Evolutionary conservation across 257 asterid genomes (phyloP), one percentile per base, ranked within the genome.

Genomic region (Coffea canephora): DNA sequence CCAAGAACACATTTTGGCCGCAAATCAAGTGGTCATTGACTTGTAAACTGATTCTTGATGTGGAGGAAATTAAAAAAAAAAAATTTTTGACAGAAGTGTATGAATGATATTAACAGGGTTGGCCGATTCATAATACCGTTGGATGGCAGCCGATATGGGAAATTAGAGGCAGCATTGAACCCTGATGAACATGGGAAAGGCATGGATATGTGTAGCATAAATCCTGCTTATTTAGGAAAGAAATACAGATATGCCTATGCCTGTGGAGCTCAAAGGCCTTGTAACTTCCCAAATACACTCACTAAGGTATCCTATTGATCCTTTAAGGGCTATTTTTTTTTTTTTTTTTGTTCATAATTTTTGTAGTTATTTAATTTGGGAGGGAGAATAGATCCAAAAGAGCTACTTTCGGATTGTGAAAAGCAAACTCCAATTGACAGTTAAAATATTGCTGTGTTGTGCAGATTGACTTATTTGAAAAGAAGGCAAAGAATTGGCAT

Each of bases 161-260:
- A 85, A 69, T 59, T 96, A 80, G 95, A 92, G 74, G 94, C 97
- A 76, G 98, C 97, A 74, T 78, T 96, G 88, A 90, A 94, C 62
- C 98, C 99, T 76, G 81, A 90, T 71, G 97, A 96, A 67, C 99
- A 96, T 86, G 98, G 99, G 0, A 87, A 52, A 84, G 99, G 98
- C 10, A 81, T 96, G 93, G 99, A 96, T 74, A 96, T 96, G 99
- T 92, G 99, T 85, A 94, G 93, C 89, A 87, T 96, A 25, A 96
- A 96, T 68, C 98, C 96, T 72, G 45, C 54, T 64, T 90, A 81
- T 78, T 76, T 90, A 62, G 99, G 99, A 4, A 90, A 90, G 84
- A 90, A 90, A 78, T 92, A 96, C 36, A 89, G 97, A 89, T 96
- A 91, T 81, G 94, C 97, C 75, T 94, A 91, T 83, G 98, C 99